Percentiles rank a stretch among this genome's conserved stretches.
Evolutionary conservation across 441 rosid genomes (phyloP).

Genomic region (Manihot esculenta): DNA sequence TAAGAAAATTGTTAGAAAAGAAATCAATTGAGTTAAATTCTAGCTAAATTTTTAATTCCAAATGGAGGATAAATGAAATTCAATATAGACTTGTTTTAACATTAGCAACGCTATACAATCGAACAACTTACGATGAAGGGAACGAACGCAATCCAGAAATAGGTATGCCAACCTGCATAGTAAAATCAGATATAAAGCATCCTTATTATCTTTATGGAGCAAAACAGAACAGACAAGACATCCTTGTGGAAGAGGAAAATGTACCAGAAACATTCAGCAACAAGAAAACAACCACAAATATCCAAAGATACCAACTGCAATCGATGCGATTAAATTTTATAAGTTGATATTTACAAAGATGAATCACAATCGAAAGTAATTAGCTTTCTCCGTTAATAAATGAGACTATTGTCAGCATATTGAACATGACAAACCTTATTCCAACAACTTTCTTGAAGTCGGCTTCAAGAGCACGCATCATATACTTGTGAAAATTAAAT

Average conservation of each 20-base stretch:
- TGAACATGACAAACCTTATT: constrained; percentile 48
- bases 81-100: neutral
- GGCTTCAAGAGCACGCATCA: constrained; percentile 89
- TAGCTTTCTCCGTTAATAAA: neutral
- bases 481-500: constrained; percentile 76
- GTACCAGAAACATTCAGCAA: constrained; percentile 64
- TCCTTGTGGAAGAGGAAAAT: too few species aligned
- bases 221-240: neutral
- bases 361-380: neutral
- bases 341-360: neutral
- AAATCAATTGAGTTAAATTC: too few species aligned
- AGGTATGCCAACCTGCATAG: constrained; percentile 72
- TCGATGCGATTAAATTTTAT: constrained; percentile 17
- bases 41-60: too few species aligned
- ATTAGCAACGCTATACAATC: neutral
- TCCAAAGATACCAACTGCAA: constrained; percentile 95
- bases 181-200: constrained; percentile 5
- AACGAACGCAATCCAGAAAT: constrained; percentile 74
- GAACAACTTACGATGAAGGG: constrained; percentile 58
- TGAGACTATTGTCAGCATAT: neutral
- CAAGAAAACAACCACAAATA: constrained; percentile 77
- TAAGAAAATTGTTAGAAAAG: too few species aligned
- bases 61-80: too few species aligned
- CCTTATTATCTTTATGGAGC: neutral
- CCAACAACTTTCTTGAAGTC: constrained; percentile 95